Evolutionary conservation across 1,139 yeast genomes (phyloP).

Genomic region (Geotrichum aggregatum): DNA sequence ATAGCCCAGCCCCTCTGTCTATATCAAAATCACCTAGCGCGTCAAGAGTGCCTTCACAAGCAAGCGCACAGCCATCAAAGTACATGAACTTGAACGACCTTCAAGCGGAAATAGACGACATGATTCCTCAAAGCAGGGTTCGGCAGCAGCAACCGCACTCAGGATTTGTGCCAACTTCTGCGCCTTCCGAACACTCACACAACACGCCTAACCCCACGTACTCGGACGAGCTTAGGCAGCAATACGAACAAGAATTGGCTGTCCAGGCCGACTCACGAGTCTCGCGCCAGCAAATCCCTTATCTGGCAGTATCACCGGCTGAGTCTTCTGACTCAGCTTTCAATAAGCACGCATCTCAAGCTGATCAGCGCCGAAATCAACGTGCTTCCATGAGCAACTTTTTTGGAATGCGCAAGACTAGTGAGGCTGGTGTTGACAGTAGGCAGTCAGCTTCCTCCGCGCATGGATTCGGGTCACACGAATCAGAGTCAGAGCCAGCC

Average conservation of each 20-base stretch:
- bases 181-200: no score
- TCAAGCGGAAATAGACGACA: slow-evolving; percentile 14
- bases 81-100: slow-evolving; percentile 2
- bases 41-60: not conserved
- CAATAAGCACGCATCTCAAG: not conserved
- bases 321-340: not conserved
- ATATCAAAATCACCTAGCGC: slow-evolving; percentile 1
- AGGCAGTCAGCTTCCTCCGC: no score
- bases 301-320: slow-evolving; percentile 5
- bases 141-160: slow-evolving; percentile 1
- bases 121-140: slow-evolving; percentile 1
- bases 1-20: slow-evolving; percentile 9
- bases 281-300: slow-evolving; percentile 5
- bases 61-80: not conserved
- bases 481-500: slow-evolving; percentile 5
- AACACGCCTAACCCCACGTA: not conserved
- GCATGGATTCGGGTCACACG: no score
- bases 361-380: not conserved
- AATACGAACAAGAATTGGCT: slow-evolving; percentile 13
- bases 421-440: not conserved
- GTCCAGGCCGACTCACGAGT: not conserved
- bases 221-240: slow-evolving; percentile 11
- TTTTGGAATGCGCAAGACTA: not conserved
- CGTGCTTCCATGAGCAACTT: not conserved
- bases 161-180: not conserved